Base-by-base conservation (phyloP, 495 filamentous ascomycete genomes). In the Penicillium crystallinum region DNA sequence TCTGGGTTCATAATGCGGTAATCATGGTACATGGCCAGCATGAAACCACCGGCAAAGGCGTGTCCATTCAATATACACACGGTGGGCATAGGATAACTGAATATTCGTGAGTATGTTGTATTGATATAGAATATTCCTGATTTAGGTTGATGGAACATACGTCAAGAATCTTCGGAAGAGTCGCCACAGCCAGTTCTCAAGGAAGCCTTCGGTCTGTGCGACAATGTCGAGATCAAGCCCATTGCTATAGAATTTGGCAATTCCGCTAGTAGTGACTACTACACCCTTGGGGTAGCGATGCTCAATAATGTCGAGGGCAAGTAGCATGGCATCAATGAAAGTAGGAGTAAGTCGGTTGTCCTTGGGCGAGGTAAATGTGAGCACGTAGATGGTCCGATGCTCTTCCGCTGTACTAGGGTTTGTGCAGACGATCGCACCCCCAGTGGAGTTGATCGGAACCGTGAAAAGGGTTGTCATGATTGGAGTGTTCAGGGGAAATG, bases 1-100 rank as follows among this genome's bases (percentile, higher is more conserved):
- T 71, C 22, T 0, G 84, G 81, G 58, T 87, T 88, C 75, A 86
- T 82, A 56, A 90, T 68, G 3, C 88, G 81, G 65, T 91, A 92
- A 66, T 92, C 88, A 72, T 90, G 87, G 66, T 87, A 83, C 85
- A 90, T 89, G 42, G 87, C 84, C 6, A 88, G 67, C 85, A 92
- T 90, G 54, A 90, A 70, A 27, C 86, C 88, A 31, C 78, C 88
- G 14, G 88, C 88, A 63, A 91, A 92, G 44, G 83, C 83, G 63
- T 92, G 88, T n/a, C 88, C 88, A 48, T 89, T 89, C 29, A 92
- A 42, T 2, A 90, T 71, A 12, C 85, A 81, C 40, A 92, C 65
- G 0, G 88, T 91, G n/a, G 88, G 88, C 88, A 91, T 91, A 25
- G 87, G 86, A 63, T 85, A 90, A 49, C 79, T 84, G 30, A 27